phyloP scores from a whole-genome alignment of 164 flowering plant genomes.

The Chimonanthus praecox region DNA sequence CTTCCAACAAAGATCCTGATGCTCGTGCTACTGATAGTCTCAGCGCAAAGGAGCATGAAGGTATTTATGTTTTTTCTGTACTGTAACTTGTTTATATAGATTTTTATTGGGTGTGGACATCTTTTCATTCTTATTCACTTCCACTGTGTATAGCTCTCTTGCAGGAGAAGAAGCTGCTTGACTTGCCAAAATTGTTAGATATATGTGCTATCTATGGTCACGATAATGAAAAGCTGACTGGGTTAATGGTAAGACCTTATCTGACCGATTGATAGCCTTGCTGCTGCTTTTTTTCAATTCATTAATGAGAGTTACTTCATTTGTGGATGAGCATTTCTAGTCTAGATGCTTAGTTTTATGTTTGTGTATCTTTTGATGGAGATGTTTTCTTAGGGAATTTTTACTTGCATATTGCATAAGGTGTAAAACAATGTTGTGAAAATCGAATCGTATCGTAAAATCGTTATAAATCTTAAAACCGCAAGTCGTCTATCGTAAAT shows the following conservation, averaged over 20 bases:
- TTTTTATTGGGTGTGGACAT: background rate
- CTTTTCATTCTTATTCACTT: constrained; percentile 28
- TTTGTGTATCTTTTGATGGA: background rate
- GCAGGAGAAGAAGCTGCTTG: constrained; percentile 88
- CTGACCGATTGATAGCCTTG: background rate
- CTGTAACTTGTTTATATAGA: background rate
- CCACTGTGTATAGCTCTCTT: constrained; percentile 59
- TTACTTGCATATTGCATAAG: background rate
- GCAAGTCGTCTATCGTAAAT: no score
- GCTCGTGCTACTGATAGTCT: constrained; percentile 57
- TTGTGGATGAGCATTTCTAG: background rate
- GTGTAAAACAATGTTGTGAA: no score
- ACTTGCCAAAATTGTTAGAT: constrained; percentile 87
- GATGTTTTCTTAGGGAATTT: background rate
- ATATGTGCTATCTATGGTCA: constrained; percentile 91
- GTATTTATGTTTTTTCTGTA: constrained; percentile 30
- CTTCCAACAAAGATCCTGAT: constrained; percentile 85
- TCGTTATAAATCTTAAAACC: no score
- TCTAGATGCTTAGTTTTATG: background rate
- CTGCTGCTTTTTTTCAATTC: background rate
- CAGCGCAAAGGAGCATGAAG: constrained; percentile 71
- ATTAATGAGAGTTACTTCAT: no score
- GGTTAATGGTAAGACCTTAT: constrained; percentile 46
- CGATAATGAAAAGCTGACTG: constrained; percentile 80
- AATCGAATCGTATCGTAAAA: no score